These are phyloP conservation scores for Steccherinum ochraceum DNA, from an alignment of 768 basidiomycete species.

Conservation along the genomic window DNA sequence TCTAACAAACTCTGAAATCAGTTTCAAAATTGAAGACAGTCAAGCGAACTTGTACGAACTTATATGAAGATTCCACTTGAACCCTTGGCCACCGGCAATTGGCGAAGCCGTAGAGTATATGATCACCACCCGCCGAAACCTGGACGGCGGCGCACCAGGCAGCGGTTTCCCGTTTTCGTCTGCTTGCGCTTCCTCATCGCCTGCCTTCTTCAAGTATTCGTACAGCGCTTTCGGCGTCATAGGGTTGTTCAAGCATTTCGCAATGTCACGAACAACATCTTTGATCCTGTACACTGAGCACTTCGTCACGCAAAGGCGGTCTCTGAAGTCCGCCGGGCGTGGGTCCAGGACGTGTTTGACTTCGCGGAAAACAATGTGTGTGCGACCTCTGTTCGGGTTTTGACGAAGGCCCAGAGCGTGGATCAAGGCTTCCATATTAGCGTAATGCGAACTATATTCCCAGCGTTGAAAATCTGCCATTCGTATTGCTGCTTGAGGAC, in stretches of 20 bases:
- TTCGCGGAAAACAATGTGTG: neutral
- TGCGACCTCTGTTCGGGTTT: neutral
- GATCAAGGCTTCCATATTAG: neutral
- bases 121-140: neutral
- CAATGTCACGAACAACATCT: too few species aligned
- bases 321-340: neutral
- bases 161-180: neutral
- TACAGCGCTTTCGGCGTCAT: neutral
- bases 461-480: neutral
- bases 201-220: neutral
- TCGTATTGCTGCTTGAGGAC: neutral
- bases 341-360: neutral
- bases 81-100: too few species aligned
- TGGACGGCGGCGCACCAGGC: neutral
- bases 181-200: neutral
- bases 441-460: neutral
- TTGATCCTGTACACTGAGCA: neutral
- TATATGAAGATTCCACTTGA: neutral
- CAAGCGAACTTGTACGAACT: neutral
- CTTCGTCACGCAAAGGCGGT: neutral
- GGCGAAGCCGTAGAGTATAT: neutral
- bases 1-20: neutral
- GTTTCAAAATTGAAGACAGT: neutral
- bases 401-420: neutral
- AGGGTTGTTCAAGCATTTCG: neutral